phyloP scores from a whole-genome alignment of 176 grass and related monocot genomes.

The Lolium perenne region DNA sequence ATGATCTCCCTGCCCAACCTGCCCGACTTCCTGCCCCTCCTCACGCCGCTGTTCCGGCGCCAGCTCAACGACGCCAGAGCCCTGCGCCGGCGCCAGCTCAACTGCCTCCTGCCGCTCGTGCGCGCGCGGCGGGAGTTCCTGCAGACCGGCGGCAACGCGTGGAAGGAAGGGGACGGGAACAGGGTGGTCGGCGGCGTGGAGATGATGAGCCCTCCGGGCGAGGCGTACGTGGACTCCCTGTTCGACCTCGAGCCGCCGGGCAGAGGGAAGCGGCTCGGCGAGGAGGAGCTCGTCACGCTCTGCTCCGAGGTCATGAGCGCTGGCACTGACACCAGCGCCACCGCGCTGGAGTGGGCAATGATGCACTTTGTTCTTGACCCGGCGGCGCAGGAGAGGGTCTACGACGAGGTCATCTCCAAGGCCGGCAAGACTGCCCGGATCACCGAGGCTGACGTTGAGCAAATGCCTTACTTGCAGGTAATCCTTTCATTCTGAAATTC shows the following conservation, averaged over 20 bases:
- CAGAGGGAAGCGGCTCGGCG: conserved; percentile 65
- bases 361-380: conserved; percentile 83
- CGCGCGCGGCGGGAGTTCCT: conserved; percentile 69
- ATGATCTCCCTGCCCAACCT: conserved; percentile 87
- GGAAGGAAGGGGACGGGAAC: conserved; percentile 10
- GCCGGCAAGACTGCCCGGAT: conserved; percentile 60
- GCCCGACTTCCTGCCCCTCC: conserved; percentile 79
- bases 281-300: conserved; percentile 89
- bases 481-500: background rate
- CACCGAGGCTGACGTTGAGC: conserved; percentile 85
- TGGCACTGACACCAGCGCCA: conserved; percentile 94
- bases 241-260: conserved; percentile 82
- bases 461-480: conserved; percentile 82
- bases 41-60: conserved; percentile 78
- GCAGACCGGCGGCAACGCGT: conserved; percentile 42
- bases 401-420: conserved; percentile 65
- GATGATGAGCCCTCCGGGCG: conserved; percentile 83
- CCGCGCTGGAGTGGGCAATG: conserved; percentile 89
- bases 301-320: conserved; percentile 99
- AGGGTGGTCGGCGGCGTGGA: conserved; percentile 41
- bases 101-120: conserved; percentile 78
- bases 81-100: conserved; percentile 68
- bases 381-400: conserved; percentile 64
- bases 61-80: conserved; percentile 62
- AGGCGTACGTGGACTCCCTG: conserved; percentile 95